These are phyloP conservation scores for Hanseniaspora hatyaiensis DNA, from an alignment of 805 yeast genomes.

Conservation along the genomic window DNA sequence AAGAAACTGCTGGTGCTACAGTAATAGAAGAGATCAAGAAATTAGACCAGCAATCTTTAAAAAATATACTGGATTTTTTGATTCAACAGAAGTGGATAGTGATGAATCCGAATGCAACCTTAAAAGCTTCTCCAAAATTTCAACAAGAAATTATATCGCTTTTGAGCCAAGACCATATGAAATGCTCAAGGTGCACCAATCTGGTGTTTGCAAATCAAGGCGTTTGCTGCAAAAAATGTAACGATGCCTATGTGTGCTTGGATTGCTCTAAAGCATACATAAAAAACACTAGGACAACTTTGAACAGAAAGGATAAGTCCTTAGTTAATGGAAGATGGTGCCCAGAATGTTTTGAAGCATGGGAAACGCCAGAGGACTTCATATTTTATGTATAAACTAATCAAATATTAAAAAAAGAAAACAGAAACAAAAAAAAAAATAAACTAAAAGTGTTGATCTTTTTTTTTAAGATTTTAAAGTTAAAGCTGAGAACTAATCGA, in stretches of 20 bases:
- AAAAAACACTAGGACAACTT: not conserved
- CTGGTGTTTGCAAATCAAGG: not conserved
- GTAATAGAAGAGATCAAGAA: conserved; percentile 5
- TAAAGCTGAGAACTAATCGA: no score
- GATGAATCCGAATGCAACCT: conserved; percentile 1
- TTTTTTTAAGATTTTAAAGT: no score
- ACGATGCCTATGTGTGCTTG: not conserved
- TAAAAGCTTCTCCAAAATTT: not conserved
- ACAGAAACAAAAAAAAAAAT: no score
- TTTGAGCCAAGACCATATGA: not conserved
- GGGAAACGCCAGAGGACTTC: conserved; percentile 2
- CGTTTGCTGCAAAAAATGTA: conserved; percentile 4
- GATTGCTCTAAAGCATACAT: conserved; percentile 3
- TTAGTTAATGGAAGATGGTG: conserved; percentile 14
- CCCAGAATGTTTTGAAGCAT: conserved; percentile 7
- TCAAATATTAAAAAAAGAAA: no score
- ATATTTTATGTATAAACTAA: not conserved
- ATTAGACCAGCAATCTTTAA: not conserved
- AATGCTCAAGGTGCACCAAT: not conserved
- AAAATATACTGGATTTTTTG: not conserved
- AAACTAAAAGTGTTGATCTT: no score
- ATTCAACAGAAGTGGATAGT: conserved; percentile 7
- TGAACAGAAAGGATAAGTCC: conserved; percentile 6
- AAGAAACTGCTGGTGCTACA: no score
- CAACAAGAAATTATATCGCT: not conserved